Evolutionary conservation across 805 yeast species (phyloP), one percentile per base, ranked within the genome.

Genomic region (Yarrowia osloensis): DNA sequence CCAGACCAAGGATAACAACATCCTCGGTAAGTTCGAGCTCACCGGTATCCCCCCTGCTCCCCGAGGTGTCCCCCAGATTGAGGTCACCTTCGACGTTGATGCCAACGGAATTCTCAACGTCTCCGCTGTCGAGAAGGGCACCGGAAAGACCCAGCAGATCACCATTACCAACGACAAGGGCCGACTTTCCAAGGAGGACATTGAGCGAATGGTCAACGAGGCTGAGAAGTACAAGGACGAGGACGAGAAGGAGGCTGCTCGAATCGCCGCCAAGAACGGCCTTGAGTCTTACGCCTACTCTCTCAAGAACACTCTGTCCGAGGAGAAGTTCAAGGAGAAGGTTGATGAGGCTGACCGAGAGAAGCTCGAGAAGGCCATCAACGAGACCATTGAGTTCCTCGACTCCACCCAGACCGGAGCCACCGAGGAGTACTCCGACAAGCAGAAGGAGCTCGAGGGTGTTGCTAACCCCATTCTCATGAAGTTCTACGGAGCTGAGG

Each of bases 121-220:
- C 68, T 88, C 96, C 73, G 98, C 98, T 69, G 85, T 92, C 74
- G 98, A 93, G 85, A 93, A 94, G 87, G 97, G 97, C 84, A 94
- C 98, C 72, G 98, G 98, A 85, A 94, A 93, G 86, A 82, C 97
- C 74, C 91, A 89, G 84, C 89, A 94, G 88, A 94, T 93, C 78
- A 93, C 98, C 79, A 94, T 93, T 81, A 93, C 98, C 81, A 94
- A 93, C 84, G 98, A 93, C 81, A 94, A 93, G 85, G 98, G 98
- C 82, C 92, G 98, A 86, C 86, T 93, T 77, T 91, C 97, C 71
- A 90, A 92, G 87, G 97, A 93, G 80, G 98, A 93, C 78, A 93
- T 93, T 75, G 98, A 94, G 84, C 89, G 93, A 82, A 93, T 93
- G 98, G 97, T 94, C 71, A 82, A 90, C 71, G 98, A 94, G 81